Evolutionary conservation across 129 eudicot genomes (phyloP), one percentile per base, ranked within the genome.

Genomic region (Daucus carota): DNA sequence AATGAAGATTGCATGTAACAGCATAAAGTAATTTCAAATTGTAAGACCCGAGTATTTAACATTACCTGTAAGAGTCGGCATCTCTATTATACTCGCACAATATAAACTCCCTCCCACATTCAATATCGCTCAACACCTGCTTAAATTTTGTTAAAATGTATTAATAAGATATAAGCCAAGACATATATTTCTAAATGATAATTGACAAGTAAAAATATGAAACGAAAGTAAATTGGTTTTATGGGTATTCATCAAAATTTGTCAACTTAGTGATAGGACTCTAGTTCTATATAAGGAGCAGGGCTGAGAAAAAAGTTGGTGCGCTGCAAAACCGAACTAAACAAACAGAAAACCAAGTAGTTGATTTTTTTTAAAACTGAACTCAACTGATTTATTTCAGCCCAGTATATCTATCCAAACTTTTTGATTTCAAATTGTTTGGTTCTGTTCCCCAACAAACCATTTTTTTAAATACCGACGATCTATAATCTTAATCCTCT

Each of bases 31-130:
- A 12, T 11, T 13, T 42, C 14, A 41, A 18, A 41, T 15, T 26
- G 52, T 41, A 24, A 26, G 68, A 73, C 41, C 40, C 20, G 43
- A 22, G 62, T 7, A 52, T 7, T 52, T 22, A 22, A 60, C 65
- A 59, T 33, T 22, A 91, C 98, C 98, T 91, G 79, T 94, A 94
- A 46, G 99, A 94, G 81, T 94, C 99, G 22, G 97, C 99, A 82
- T 94, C 99, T 85, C 99, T 87, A 81, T 94, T 94, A 83, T 94
- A 94, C 75, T 94, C 99, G 4, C 99, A 94, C 79, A 94, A 76
- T 69, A 94, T 87, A 83, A 94, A 94, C 78, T 94, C 96, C 83
- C 87, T 91, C 5, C 90, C 99, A 81, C 75, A 75, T 36, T 89
- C 93, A 77, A 72, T 89, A 81, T 94, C 99, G 76, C 88, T 85